Evolutionary conservation across 2,329 filamentous ascomycete species (phyloP).

Genomic region (Fusarium illudens): DNA sequence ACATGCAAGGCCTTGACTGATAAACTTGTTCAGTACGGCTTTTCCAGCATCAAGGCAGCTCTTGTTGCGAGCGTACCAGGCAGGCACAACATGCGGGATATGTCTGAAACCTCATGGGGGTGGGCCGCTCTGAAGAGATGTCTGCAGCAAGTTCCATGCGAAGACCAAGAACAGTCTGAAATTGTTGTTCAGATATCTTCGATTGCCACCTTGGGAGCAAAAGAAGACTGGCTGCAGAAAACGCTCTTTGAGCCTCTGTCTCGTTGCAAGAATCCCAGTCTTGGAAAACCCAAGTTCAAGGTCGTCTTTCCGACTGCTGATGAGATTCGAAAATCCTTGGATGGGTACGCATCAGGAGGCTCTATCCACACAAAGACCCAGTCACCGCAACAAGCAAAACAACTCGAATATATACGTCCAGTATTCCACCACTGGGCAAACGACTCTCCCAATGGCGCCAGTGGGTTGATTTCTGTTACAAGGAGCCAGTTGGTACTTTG

Average conservation of each 20-base stretch:
- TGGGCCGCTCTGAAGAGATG: slow-evolving; percentile 74
- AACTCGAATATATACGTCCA: slow-evolving; percentile 75
- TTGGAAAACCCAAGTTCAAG: slow-evolving; percentile 62
- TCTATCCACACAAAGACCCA: slow-evolving; percentile 86
- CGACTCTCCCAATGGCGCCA: slow-evolving; percentile 54
- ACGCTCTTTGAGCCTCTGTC: slow-evolving; percentile 65
- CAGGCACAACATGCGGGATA: slow-evolving; percentile 61
- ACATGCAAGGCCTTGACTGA: slow-evolving; percentile 65
- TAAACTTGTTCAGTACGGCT: slow-evolving; percentile 71
- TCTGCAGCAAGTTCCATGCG: slow-evolving; percentile 62
- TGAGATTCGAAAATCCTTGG: slow-evolving; percentile 78
- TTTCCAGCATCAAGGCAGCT: slow-evolving; percentile 71
- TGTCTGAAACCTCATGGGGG: slow-evolving; percentile 72
- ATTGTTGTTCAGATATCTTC: slow-evolving; percentile 78
- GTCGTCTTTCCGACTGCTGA: slow-evolving; percentile 83
- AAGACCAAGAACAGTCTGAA: slow-evolving; percentile 50
- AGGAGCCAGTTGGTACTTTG: not conserved
- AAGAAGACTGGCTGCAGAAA: slow-evolving; percentile 75
- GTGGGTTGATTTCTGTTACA: slow-evolving; percentile 33
- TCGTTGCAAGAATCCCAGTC: slow-evolving; percentile 39
- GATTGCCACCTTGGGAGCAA: slow-evolving; percentile 78
- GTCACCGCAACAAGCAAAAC: slow-evolving; percentile 74
- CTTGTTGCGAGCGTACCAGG: slow-evolving; percentile 84
- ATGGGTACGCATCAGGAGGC: slow-evolving; percentile 78
- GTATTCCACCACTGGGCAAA: slow-evolving; percentile 81